Base-by-base conservation (phyloP, 768 basidiomycete genomes). In the Kwoniella bestiolae region DNA sequence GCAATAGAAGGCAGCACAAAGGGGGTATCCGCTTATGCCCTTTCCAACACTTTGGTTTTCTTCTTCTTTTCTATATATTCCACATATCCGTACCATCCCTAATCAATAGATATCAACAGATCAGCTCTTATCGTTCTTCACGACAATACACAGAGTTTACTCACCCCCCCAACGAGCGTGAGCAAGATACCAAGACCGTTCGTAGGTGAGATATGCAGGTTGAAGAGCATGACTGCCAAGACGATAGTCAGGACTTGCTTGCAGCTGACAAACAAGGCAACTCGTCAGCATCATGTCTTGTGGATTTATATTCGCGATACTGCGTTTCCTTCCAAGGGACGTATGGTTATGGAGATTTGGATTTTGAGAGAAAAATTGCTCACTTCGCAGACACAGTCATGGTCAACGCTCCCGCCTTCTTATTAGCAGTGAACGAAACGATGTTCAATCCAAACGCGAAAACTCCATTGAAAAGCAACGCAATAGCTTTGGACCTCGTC, bases 371-470 rank as follows among this genome's bases (percentile, higher is more conserved):
- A n/a, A n/a, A n/a, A n/a, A 32, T 8, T 26, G 68, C 73, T 70
- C 62, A 77, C 76, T 80, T 78, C 5, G 77, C 78, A 18, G 80
- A 77, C 1, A 81, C 80, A 31, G 82, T 82, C 74, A 83, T 80
- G 0, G 82, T 79, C 66, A 83, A 73, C n/a, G 82, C 89, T 2
- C 94, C 93, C 0, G 92, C 89, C 77, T 90, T 88, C 81, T 89
- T 89, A 82, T 98, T 99, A n/a, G 96, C 91, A 44, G 91, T 91
- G 76, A 99, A 96, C 78, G 90, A 91, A 62, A 96, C 91, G 2
- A 97, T 87, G 73, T 98, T 99, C 56, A 99, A 83, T 14, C 88
- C 90, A 75, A 96, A 97, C 3, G 96, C 96, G 74, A 98, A 87
- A 14, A 84, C 77, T 0, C 94, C 95, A 72, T 98, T 99, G 35